Percentiles rank a stretch among this genome's conserved stretches.
These are phyloP conservation scores for Colletotrichum tofieldiae DNA, from an alignment of 2,329 filamentous ascomycete genomes.

Conservation along the genomic window DNA sequence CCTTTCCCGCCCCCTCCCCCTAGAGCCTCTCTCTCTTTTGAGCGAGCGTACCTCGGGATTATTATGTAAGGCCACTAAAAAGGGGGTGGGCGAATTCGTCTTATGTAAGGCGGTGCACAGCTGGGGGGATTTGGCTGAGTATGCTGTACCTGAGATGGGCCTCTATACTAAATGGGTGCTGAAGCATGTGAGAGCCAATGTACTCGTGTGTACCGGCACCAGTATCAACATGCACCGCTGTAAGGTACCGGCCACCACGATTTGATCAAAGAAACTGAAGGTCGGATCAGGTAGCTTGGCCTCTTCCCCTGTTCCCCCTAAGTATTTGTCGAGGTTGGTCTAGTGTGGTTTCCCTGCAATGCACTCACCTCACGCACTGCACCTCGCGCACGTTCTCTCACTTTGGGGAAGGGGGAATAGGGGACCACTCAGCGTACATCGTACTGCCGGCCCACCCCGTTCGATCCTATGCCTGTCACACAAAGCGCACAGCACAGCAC, in stretches of 20 bases:
- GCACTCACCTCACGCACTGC: not conserved
- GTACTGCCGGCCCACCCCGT: not conserved
- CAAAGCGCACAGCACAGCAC: not conserved
- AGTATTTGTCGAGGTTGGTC: not conserved
- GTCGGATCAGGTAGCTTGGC: not conserved
- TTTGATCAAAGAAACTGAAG: not conserved
- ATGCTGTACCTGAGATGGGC: not conserved
- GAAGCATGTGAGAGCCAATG: conserved; percentile 2
- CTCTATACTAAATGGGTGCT: not conserved
- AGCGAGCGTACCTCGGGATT: not conserved
- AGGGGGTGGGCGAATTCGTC: not conserved
- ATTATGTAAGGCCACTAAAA: not conserved
- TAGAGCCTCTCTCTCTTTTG: not conserved
- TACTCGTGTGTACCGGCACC: not conserved
- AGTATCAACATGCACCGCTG: not conserved
- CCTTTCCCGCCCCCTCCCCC: not conserved
- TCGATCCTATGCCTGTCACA: not conserved
- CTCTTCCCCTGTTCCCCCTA: conserved; percentile 4
- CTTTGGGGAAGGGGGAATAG: not conserved
- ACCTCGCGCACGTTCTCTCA: not conserved
- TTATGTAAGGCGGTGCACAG: not conserved
- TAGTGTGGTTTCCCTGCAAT: not conserved
- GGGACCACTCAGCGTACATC: conserved; percentile 14
- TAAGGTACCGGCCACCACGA: not conserved
- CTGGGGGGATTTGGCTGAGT: not conserved